Evolutionary conservation across 1,284 basidiomycete species (phyloP).

Genomic region (Leccinum pachyderme): DNA sequence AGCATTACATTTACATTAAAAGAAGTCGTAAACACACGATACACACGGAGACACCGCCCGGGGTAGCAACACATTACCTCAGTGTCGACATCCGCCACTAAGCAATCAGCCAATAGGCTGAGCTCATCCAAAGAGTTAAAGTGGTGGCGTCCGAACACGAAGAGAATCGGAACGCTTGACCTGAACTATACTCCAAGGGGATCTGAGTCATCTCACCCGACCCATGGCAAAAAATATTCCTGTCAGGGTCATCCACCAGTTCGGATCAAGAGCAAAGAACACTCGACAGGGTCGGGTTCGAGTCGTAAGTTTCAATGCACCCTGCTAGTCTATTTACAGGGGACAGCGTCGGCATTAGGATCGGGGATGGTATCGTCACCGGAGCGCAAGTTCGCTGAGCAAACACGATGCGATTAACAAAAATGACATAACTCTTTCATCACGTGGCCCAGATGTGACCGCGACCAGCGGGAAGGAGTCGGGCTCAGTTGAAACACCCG

Average conservation of each 20-base stretch:
- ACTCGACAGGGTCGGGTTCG: conserved; percentile 4
- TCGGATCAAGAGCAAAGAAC: background rate
- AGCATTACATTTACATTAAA: conserved; percentile 3
- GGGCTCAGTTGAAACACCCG: conserved; percentile 15
- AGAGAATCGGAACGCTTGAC: conserved; percentile 3
- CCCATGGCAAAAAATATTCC: conserved; percentile 10
- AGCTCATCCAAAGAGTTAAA: conserved; percentile 25
- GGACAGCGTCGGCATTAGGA: background rate
- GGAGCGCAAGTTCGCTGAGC: background rate
- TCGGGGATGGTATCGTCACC: background rate
- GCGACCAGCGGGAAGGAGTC: conserved; percentile 8
- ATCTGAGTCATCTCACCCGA: background rate
- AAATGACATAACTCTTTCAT: conserved; percentile 21
- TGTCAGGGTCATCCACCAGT: conserved; percentile 9
- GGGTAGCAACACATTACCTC: conserved; percentile 8
- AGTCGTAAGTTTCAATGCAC: background rate
- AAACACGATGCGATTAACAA: background rate
- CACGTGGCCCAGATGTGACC: conserved; percentile 13
- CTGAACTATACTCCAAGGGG: background rate
- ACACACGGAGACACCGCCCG: background rate
- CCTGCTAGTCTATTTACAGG: background rate
- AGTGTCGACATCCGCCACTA: conserved; percentile 3
- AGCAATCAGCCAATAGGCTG: conserved; percentile 2
- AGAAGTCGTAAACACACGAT: conserved; percentile 8
- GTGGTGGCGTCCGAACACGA: conserved; percentile 17